Evolutionary conservation across 306 rosid species (phyloP).

Genomic region (Parietaria judaica): DNA sequence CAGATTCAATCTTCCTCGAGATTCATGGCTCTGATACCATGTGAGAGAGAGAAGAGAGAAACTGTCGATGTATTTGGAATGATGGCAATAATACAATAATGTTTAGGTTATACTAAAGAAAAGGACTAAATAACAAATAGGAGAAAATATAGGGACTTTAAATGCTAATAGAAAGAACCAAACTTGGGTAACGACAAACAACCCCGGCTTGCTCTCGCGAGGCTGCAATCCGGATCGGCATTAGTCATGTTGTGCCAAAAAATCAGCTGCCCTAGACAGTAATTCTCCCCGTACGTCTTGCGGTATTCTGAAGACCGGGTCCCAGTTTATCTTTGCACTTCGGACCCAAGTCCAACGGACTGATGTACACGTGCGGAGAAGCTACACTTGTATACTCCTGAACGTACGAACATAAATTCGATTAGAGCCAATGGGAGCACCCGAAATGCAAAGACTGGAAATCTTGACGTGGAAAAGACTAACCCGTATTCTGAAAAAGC

Average conservation of each 20-base stretch:
- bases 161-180: conserved; percentile 85
- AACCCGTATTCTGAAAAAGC: conserved; percentile 89
- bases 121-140: too few relatives aligned
- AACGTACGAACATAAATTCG: background rate
- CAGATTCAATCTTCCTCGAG: too few relatives aligned
- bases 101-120: too few relatives aligned
- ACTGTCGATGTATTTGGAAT: too few relatives aligned
- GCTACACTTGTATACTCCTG: conserved; percentile 79
- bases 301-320: conserved; percentile 66
- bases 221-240: conserved; percentile 65
- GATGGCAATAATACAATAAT: too few relatives aligned
- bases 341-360: conserved; percentile 99
- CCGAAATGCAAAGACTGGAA: background rate
- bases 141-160: too few relatives aligned
- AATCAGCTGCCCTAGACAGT: conserved; percentile 95
- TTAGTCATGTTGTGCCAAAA: conserved; percentile 93
- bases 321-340: conserved; percentile 73
- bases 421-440: background rate
- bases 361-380: conserved; percentile 93
- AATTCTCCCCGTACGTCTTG: conserved; percentile 81
- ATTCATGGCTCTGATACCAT: too few relatives aligned
- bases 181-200: conserved; percentile 83
- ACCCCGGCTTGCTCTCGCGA: conserved; percentile 71
- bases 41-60: too few relatives aligned
- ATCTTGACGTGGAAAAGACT: conserved; percentile 6